A percentile compares a stretch with the other conserved stretches of the same genome.
These are phyloP conservation scores for Gelatoporia subvermispora DNA, from an alignment of 768 basidiomycete species.

Conservation along the genomic window DNA sequence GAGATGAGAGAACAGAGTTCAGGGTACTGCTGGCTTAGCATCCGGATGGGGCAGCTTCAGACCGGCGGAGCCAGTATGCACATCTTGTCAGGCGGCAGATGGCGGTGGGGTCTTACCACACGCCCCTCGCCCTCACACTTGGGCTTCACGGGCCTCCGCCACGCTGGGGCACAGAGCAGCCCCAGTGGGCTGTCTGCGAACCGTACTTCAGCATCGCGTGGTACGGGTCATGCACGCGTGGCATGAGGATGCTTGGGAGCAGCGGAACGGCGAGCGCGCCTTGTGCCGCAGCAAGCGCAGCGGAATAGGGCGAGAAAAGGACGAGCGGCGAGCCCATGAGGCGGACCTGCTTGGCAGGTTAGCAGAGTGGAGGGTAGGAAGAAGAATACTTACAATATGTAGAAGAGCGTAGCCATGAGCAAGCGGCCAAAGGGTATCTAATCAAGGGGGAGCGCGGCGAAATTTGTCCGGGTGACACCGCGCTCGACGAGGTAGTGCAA, in stretches of 20 bases:
- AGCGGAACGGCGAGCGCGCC: constrained; percentile 43
- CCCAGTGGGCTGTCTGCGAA: constrained; percentile 54
- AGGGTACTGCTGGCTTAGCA: no score
- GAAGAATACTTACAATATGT: constrained; percentile 1
- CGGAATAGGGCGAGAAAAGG: constrained; percentile 55
- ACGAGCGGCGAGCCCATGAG: constrained; percentile 64
- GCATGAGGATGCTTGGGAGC: constrained; percentile 3
- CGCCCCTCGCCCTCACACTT: no score
- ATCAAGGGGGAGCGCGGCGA: constrained; percentile 37
- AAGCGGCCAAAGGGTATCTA: constrained; percentile 21
- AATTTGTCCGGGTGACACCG: constrained; percentile 63
- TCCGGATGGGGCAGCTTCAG: no score
- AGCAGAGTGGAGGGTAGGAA: no score
- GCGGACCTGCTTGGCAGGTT: constrained; percentile 48
- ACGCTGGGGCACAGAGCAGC: no score
- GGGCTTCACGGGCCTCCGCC: no score
- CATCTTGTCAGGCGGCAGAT: constrained; percentile 28
- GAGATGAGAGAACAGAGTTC: no score
- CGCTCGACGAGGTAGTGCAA: constrained; percentile 68
- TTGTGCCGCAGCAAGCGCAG: constrained; percentile 64
- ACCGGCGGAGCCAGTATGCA: no score
- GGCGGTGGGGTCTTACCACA: constrained; percentile 28
- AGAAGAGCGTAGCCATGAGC: neutral
- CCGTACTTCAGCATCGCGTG: constrained; percentile 44
- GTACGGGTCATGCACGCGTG: constrained; percentile 1